phyloP scores from a whole-genome alignment of 75 land plant genomes.

The Sequoiadendron giganteum region DNA sequence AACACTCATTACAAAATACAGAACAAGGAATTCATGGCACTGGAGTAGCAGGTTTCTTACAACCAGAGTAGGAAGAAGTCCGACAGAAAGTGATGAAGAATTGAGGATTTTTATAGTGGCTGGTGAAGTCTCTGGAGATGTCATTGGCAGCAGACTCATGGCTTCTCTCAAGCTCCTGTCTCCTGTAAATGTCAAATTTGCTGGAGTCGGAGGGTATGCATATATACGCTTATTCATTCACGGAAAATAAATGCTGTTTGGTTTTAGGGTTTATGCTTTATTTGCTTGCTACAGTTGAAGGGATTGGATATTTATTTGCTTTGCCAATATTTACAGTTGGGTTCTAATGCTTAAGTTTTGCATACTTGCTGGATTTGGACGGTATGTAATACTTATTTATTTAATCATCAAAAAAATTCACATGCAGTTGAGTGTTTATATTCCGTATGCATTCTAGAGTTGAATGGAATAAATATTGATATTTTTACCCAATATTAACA shows the following conservation, averaged over 20 bases:
- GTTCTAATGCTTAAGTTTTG: neutral
- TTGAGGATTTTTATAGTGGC: conserved; percentile 84
- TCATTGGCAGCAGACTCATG: conserved; percentile 80
- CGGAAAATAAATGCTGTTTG: neutral
- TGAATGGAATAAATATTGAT: no score
- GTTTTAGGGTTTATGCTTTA: neutral
- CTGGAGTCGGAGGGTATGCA: conserved; percentile 92
- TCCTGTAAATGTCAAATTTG: conserved; percentile 62
- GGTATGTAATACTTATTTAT: no score
- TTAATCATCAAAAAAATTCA: no score
- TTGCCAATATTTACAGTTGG: neutral
- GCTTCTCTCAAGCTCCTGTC: conserved; percentile 59
- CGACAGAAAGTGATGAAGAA: conserved; percentile 50
- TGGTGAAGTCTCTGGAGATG: conserved; percentile 94
- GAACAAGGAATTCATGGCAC: neutral
- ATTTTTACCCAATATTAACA: no score
- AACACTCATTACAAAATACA: neutral
- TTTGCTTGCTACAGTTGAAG: neutral
- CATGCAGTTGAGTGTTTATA: no score
- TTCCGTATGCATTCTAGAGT: neutral
- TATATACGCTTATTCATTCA: neutral
- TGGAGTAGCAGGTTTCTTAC: neutral
- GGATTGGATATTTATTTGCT: no score
- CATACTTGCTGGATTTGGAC: no score
- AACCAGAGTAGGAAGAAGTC: conserved; percentile 27